Evolutionary conservation across 2,329 filamentous ascomycete species (phyloP).

Genomic region (Colletotrichum australisinense): DNA sequence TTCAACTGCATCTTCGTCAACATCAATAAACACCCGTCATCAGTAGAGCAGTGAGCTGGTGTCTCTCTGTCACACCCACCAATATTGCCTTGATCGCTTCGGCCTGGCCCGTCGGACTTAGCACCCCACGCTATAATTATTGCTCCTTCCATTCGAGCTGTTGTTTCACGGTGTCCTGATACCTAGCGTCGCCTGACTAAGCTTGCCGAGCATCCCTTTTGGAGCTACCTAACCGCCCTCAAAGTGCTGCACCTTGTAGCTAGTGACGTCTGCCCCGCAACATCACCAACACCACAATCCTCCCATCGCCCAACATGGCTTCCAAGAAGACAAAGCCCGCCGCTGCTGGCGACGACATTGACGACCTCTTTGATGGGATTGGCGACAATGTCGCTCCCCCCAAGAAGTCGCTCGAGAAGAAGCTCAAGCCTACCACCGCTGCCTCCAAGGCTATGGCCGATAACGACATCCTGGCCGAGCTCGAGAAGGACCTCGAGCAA

Average conservation of each 20-base stretch:
- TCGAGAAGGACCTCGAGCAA: conserved; percentile 73
- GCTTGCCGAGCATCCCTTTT: conserved; percentile 22
- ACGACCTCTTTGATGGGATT: conserved; percentile 74
- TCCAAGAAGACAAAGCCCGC: conserved; percentile 69
- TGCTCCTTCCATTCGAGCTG: conserved; percentile 1
- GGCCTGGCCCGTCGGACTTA: neutral
- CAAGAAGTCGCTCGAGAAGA: conserved; percentile 59
- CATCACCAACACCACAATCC: conserved; percentile 9
- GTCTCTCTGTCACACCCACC: neutral
- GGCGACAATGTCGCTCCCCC: conserved; percentile 59
- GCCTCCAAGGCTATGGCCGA: conserved; percentile 62
- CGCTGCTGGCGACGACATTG: conserved; percentile 70
- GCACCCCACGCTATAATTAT: too few species aligned
- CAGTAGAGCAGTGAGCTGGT: neutral
- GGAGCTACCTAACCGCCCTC: neutral
- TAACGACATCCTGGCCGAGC: conserved; percentile 86
- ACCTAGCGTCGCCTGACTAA: conserved; percentile 24
- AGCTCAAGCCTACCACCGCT: conserved; percentile 60
- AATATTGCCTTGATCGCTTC: neutral
- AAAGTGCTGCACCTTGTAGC: neutral
- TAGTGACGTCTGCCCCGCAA: conserved; percentile 32
- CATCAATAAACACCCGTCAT: neutral
- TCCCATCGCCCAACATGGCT: conserved; percentile 58
- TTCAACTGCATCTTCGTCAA: neutral
- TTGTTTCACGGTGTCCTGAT: conserved; percentile 10